Percentiles rank a stretch among this genome's conserved stretches.
Evolutionary conservation across 2,329 filamentous ascomycete species (phyloP).

Genomic region (Periconia sp.): DNA sequence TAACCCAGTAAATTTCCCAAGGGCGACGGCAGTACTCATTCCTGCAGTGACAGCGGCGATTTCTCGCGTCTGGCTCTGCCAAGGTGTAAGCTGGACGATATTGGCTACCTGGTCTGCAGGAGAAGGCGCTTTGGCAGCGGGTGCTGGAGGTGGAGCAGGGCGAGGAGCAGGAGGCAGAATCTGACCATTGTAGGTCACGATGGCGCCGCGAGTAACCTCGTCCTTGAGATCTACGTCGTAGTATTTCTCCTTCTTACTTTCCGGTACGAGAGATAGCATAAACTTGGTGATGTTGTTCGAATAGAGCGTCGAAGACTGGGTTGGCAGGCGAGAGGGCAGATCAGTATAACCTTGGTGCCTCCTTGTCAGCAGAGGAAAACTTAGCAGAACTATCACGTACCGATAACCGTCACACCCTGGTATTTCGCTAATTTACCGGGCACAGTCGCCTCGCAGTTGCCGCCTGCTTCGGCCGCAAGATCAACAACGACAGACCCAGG

Average conservation of each 20-base stretch:
- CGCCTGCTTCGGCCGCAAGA: constrained; percentile 84
- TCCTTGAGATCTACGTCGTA: constrained; percentile 83
- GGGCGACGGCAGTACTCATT: constrained; percentile 75
- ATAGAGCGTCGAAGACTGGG: constrained; percentile 87
- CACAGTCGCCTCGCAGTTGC: constrained; percentile 84
- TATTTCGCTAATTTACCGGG: constrained; percentile 73
- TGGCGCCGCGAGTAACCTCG: constrained; percentile 84
- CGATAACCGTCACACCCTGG: constrained; percentile 83
- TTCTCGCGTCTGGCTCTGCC: constrained; percentile 79
- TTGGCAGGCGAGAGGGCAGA: constrained; percentile 82
- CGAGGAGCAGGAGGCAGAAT: constrained; percentile 78
- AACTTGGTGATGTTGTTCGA: constrained; percentile 95
- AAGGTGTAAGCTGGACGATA: constrained; percentile 75
- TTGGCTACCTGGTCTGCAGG: constrained; percentile 55
- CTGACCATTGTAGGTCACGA: constrained; percentile 79
- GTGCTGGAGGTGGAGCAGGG: constrained; percentile 65
- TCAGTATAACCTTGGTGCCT: constrained; percentile 72
- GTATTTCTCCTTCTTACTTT: constrained; percentile 76
- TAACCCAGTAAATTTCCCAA: constrained; percentile 77
- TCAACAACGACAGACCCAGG: constrained; percentile 89
- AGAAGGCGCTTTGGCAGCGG: constrained; percentile 51
- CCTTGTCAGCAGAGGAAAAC: constrained; percentile 51
- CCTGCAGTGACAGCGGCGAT: constrained; percentile 76
- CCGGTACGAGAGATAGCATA: constrained; percentile 78
- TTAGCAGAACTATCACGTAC: constrained; percentile 50